These are phyloP conservation scores for Dendrocalamus sinicus DNA, from an alignment of 176 grass and related monocot genomes.

Conservation along the genomic window DNA sequence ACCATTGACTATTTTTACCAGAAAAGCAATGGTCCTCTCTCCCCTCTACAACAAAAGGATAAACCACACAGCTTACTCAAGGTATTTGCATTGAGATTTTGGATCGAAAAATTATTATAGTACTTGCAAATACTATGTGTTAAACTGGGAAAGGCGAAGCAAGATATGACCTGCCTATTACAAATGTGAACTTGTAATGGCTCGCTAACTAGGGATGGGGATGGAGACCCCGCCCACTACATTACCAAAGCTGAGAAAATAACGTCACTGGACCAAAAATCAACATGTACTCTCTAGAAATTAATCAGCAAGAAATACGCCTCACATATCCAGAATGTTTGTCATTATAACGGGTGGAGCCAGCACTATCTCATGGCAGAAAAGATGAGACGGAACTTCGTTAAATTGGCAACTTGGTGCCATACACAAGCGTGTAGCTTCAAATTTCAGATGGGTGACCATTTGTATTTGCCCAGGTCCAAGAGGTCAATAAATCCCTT, in stretches of 20 bases:
- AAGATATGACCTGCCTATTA: background rate
- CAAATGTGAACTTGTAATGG: constrained; percentile 17
- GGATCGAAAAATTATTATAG: background rate
- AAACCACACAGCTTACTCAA: background rate
- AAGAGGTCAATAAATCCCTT: background rate
- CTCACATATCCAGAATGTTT: constrained; percentile 13
- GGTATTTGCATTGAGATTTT: background rate
- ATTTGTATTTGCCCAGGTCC: background rate
- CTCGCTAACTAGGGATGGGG: background rate
- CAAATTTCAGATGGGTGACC: background rate
- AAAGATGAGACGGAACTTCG: background rate
- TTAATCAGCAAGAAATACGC: constrained; percentile 4
- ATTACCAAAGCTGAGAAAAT: constrained; percentile 1
- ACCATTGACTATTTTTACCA: background rate
- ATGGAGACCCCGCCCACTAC: background rate
- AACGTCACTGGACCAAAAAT: background rate
- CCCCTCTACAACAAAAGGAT: background rate
- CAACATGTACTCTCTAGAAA: constrained; percentile 12
- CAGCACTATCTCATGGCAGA: background rate
- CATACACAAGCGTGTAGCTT: background rate
- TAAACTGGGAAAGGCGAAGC: background rate
- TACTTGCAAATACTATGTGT: background rate
- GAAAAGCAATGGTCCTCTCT: background rate
- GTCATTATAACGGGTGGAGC: constrained; percentile 23
- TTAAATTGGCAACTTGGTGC: background rate